Evolutionary conservation across 2,329 filamentous ascomycete genomes (phyloP).

Genomic region (Neofusicoccum laricinum): DNA sequence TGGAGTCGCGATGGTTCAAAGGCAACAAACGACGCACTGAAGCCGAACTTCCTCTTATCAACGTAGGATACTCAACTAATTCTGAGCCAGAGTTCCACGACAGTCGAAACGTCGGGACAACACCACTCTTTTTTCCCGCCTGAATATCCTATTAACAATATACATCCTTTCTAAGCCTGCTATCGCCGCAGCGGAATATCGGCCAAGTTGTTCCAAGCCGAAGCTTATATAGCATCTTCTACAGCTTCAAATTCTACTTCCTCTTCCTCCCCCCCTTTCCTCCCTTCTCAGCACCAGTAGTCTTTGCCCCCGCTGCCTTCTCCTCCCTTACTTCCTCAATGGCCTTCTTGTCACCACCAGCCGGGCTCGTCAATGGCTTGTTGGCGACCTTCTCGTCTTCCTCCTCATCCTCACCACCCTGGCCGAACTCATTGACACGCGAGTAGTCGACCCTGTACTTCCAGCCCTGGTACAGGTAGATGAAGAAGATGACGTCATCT

Average conservation of each 20-base stretch:
- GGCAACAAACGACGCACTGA: no score
- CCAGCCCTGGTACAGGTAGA: constrained; percentile 93
- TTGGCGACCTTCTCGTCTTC: constrained; percentile 50
- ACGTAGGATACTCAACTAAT: no score
- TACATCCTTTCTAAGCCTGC: not conserved
- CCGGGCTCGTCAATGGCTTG: constrained; percentile 36
- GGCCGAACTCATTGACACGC: constrained; percentile 95
- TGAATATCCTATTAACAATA: not conserved
- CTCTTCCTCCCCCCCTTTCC: constrained; percentile 21
- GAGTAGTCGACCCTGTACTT: constrained; percentile 89
- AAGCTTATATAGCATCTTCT: not conserved
- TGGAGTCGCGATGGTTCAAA: no score
- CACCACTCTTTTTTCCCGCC: no score
- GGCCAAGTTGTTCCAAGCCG: not conserved
- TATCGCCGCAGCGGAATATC: not conserved
- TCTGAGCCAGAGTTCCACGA: no score
- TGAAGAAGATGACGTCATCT: constrained; percentile 97
- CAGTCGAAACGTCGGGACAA: not conserved
- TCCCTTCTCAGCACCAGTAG: constrained; percentile 15
- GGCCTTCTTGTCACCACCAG: constrained; percentile 26
- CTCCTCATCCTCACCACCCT: constrained; percentile 80
- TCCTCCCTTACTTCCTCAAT: constrained; percentile 19
- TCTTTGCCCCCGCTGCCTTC: constrained; percentile 17
- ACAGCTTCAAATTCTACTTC: constrained; percentile 18
- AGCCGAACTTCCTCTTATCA: no score